Evolutionary conservation across 306 rosid genomes (phyloP).

Genomic region (Corylus avellana): DNA sequence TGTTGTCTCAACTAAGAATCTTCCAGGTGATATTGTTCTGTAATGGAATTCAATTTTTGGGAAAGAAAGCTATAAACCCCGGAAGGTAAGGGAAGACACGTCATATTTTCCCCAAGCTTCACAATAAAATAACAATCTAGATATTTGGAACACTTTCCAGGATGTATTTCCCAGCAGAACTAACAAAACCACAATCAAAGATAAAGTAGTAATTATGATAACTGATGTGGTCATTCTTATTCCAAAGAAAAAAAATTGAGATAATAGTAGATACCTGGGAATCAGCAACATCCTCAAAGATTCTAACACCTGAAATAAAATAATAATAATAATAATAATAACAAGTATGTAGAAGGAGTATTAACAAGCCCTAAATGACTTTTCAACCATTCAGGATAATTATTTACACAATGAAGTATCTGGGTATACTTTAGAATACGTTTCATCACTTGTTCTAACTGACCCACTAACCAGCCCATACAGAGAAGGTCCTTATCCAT

Average conservation of each 20-base stretch:
- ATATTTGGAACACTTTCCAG: not conserved
- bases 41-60: not conserved
- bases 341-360: slow-evolving; percentile 9
- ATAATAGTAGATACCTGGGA: slow-evolving; percentile 50
- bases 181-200: slow-evolving; percentile 8
- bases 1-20: not conserved
- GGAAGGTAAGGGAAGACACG: not conserved
- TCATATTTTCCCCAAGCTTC: not conserved
- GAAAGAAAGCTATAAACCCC: not conserved
- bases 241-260: not conserved
- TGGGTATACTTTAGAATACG: not conserved
- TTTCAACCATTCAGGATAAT: not conserved
- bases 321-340: not conserved
- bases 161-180: not conserved
- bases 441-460: not conserved
- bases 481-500: not conserved
- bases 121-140: not conserved
- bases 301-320: slow-evolving; percentile 76
- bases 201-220: slow-evolving; percentile 1
- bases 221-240: not conserved
- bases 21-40: not conserved
- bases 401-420: not conserved
- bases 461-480: not conserved
- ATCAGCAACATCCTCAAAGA: slow-evolving; percentile 79
- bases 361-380: slow-evolving; percentile 9